Evolutionary conservation across 208 protist genomes (phyloP).

Genomic region (Leishmania aethiopica): DNA sequence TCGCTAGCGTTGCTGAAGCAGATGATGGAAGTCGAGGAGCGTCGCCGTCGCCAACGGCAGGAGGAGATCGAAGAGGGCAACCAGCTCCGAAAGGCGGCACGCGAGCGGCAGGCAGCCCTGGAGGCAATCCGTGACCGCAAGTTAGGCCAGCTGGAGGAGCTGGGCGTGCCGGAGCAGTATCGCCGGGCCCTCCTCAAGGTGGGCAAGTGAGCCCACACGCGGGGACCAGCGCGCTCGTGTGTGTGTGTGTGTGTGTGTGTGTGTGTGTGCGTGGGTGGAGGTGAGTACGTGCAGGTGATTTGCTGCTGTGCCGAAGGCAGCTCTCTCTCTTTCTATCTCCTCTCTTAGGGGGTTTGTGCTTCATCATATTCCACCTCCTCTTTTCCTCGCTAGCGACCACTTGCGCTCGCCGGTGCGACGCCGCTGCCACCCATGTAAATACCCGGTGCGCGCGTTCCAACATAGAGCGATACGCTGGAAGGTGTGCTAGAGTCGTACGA

Average conservation of each 20-base stretch:
- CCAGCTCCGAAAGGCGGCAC: constrained; percentile 60
- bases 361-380: not conserved
- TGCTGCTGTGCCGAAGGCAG: not conserved
- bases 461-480: not conserved
- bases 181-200: constrained; percentile 56
- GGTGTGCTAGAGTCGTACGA: not conserved
- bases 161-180: constrained; percentile 86
- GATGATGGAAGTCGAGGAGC: constrained; percentile 93
- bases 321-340: not conserved
- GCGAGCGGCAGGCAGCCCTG: constrained; percentile 82
- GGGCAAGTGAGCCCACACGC: constrained; percentile 34
- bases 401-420: not conserved
- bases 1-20: constrained; percentile 85
- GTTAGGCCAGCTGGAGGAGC: constrained; percentile 69
- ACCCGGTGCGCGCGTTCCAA: not conserved
- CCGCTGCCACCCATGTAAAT: constrained; percentile 3
- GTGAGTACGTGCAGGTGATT: not conserved
- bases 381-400: not conserved
- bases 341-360: not conserved
- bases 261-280: not conserved
- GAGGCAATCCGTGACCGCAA: constrained; percentile 89
- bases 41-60: constrained; percentile 76
- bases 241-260: not conserved
- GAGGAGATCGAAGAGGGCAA: constrained; percentile 93
- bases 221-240: not conserved